Base-by-base conservation (phyloP, 371 early-diverging fungal species). In the Mortierella sp. region DNA sequence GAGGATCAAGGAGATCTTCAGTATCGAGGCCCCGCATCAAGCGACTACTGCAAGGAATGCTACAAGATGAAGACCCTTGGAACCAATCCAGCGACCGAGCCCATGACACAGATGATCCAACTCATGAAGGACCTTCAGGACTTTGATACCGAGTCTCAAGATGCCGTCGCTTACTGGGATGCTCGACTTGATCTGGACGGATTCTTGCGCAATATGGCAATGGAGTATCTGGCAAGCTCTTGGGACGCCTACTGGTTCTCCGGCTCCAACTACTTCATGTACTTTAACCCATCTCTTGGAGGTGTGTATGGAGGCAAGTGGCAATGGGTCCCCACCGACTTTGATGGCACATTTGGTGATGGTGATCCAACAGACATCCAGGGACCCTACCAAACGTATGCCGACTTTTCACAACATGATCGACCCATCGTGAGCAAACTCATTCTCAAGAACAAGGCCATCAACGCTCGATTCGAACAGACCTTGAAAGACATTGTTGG, bases 161-260 rank as follows among this genome's bases (percentile, higher is more conserved):
- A 61, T 9, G 58, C 62, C 29, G 17, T 69, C 31, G 58, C 14
- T 3, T 69, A 62, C 63, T 69, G 69, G 69, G 40, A 69, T 17
- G 49, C 67, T 24, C 55, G 60, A 3, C n/a, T 62, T 22, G 63
- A 69, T 5, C 53, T 69, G 12, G 63, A 69, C 43, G 69, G 62
- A 10, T 58, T 62, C 47, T 29, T 80, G 43, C 80, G 80, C 21
- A 79, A 79, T 58, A 56, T 81, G 54, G 83, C 81, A 9, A 9
- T 79, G 14, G 83, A 83, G 52, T 83, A 81, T 74, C 60, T 83
- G 12, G 57, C 60, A 4, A 81, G 81, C 12, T 72, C 77, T 22
- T 81, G 67, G 66, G 81, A 69, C 58, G 54, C 50, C 27, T 69
- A 69, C 43, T 69, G 69, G 69, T 24, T 47, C 31, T 52, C 62